Conservation (phyloP, 805 yeast species). For the Novakomyces olei region DNA sequence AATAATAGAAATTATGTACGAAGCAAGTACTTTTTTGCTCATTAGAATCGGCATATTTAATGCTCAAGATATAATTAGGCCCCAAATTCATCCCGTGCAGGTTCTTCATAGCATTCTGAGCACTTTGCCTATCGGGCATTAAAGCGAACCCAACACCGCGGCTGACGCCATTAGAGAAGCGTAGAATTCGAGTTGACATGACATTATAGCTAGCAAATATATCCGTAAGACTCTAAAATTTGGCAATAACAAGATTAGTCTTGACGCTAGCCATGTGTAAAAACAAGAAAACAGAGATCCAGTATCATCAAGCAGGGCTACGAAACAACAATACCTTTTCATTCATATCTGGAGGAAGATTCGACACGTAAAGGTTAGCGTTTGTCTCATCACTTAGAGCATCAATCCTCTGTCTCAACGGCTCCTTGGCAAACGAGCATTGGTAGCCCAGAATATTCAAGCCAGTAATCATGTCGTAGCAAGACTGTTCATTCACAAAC, state of each 20-base stretch:
- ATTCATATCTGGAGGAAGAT: conserved; percentile 11
- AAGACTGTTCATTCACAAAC: conserved; percentile 14
- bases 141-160: conserved; percentile 13
- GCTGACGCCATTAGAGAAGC: conserved; percentile 10
- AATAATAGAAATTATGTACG: too few relatives aligned
- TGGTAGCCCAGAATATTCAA: conserved; percentile 11
- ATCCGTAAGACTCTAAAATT: conserved; percentile 5
- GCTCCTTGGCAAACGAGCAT: conserved; percentile 11
- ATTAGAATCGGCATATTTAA: too few relatives aligned
- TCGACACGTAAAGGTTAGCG: conserved; percentile 11
- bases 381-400: conserved; percentile 10
- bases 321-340: too few relatives aligned
- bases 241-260: conserved; percentile 7
- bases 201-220: conserved; percentile 7
- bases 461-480: conserved; percentile 10
- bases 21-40: too few relatives aligned
- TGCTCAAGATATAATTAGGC: too few relatives aligned
- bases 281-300: background rate
- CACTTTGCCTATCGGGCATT: conserved; percentile 7
- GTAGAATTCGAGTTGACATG: conserved; percentile 9
- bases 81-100: too few relatives aligned
- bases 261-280: too few relatives aligned
- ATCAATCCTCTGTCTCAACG: conserved; percentile 9
- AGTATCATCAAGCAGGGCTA: background rate
- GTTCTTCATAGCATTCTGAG: conserved; percentile 10